Base-by-base conservation (phyloP, 1,284 basidiomycete species). In the Cutaneotrichosporon arboriforme region DNA sequence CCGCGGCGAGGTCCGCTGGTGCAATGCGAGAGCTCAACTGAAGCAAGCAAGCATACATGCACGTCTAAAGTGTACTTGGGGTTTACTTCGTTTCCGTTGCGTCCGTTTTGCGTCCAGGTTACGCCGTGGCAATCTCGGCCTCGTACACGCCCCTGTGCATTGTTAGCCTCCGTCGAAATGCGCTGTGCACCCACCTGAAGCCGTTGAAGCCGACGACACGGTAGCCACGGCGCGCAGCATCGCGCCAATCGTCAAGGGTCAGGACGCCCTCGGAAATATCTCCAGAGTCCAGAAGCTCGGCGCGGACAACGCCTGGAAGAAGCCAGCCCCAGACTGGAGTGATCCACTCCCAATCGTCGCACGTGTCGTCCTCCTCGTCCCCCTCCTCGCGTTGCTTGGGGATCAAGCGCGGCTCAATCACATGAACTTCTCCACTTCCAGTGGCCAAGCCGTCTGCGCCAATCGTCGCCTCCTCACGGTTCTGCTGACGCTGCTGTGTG, bases 141-240 rank as follows among this genome's bases (percentile, higher is more conserved):
- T 70, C 66, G 65, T 66, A 72, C n/a, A 72, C 63, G 10, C 70
- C 70, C 59, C 43, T 45, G 42, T 3, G 26, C n/a, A n/a, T 31
- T 22, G 40, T 42, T 21, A 42, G 40, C 18, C n/a, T 31, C 7
- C 7, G 10, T 31, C 26, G 10, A 31, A 13, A 42, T 40, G 7
- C 22, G 13, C 14, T 13, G 3, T 14, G 3, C 14, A 26, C 40
- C 22, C 21, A 42, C 40, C 72, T 51, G 22, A 75, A 51, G 9
- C 66, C 71, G 46, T 75, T 75, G 50, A 71, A 71, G 23, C 69
- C 71, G 17, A 70, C 62, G 2, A 71, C 55, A 23, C 69, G 40
- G 31, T 63, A 51, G 3, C 59, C 61, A 12, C 63, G 58, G 33
- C 17, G 13, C 41, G 43, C 56, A 4, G 58, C 64, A n/a, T 44